Evolutionary conservation across 2,329 filamentous ascomycete species (phyloP), one percentile per base, ranked within the genome.

Genomic region (Aspergillus ochraceoroseus): DNA sequence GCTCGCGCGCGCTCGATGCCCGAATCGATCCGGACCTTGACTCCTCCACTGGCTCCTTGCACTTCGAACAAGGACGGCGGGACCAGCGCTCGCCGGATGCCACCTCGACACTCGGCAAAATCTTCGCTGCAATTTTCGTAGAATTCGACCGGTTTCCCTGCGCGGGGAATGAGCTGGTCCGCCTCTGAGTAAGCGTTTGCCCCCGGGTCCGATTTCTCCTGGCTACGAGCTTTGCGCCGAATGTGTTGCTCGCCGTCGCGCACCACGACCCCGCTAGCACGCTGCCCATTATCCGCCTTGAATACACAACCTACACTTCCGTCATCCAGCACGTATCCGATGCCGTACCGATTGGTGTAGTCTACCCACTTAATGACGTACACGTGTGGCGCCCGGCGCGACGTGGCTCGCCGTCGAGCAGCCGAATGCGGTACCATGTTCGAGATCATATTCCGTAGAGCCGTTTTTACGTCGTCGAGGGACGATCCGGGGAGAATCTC

Each of bases 301-400:
- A 73, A 69, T 7, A 73, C 63, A 54, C 70, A 73, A 3, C 71
- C 71, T 14, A 73, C 67, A 22, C 67, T 72, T 3, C 70, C 69
- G 52, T 74, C 70, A 31, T 69, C 67, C n/a, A 74, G 49, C 5
- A 73, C 68, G 47, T 74, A 74, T 4, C 70, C 71, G 32, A 74
- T 72, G 7, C 71, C 71, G 43, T 73, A 72, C 32, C 70, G 66
- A 43, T 72, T 72, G 5, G 71, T 71, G 48, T 74, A 74, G 47
- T 74, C 71, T 13, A 74, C 71, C 71, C 71, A 74, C 56, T 73
- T 74, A 33, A 72, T 68, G 3, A 74, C 70, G 41, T 71, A 68
- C 2, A 69, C 57, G 38, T 72, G 68, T 2, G 62, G 63, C 20
- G 58, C 49, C 18, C 56, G 54, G 27, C 56, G 49, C 5, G 54